Evolutionary conservation across 768 basidiomycete genomes (phyloP), one percentile per base, ranked within the genome.

Genomic region (Lactarius hatsudake): DNA sequence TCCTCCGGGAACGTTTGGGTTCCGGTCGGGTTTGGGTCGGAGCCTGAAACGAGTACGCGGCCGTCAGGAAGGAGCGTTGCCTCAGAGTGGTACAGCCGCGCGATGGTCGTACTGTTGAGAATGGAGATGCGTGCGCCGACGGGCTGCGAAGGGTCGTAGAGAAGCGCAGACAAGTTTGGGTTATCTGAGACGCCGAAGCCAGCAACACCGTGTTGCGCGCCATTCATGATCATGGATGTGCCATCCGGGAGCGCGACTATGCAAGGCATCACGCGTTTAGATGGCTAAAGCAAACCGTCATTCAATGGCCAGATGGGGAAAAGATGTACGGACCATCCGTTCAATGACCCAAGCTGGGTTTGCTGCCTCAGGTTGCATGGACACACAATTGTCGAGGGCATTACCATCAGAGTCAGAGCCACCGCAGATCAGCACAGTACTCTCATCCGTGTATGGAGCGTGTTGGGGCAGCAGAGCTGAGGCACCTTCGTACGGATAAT

Each of bases 41-140:
- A 91, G 0, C 91, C 91, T 10, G 91, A 89, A 45, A 93, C 80
- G 58, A 93, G 78, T 36, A 93, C 83, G 5, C 89, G 86, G 5
- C 87, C 91, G 69, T 91, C 91, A 0, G 87, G 87, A 26, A 93
- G 82, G 12, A 93, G 83, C 34, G 84, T 86, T 3, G 89, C 88
- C 73, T 87, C 89, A 0, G 91, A 92, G 75, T 92, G 91, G 69
- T 92, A 93, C 75, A 93, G 68, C 20, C 91, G 86, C 1, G 90
- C 84, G 30, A 93, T 85, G 55, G 86, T 89, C 30, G 90, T 92
- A n/a, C 75, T 83, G 73, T 81, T 81, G 56, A 90, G 81, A 72
- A 90, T 84, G 7, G 90, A 86, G 68, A 91, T 79, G 38, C 90
- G 86, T 42, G 85, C 82, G 9, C 82, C 78, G 54, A 86, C 71